Evolutionary conservation across 805 yeast species (phyloP).

Genomic region (Schwanniomyces yamadae): DNA sequence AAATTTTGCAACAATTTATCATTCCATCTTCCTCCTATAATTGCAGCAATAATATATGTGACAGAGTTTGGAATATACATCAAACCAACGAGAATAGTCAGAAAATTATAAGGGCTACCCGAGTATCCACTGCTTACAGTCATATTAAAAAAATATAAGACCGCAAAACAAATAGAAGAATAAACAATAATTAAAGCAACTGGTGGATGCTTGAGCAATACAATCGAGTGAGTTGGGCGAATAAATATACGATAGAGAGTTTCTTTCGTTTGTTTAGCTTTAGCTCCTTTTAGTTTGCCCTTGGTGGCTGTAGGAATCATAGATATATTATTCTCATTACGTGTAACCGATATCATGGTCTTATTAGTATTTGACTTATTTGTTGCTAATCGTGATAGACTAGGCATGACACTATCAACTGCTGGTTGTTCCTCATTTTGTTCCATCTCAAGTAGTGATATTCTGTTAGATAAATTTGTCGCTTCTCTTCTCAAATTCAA

Average conservation of each 20-base stretch:
- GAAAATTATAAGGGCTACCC: conserved; percentile 66
- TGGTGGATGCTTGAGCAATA: conserved; percentile 69
- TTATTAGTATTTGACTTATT: conserved; percentile 26
- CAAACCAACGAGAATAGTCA: conserved; percentile 64
- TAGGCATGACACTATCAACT: conserved; percentile 41
- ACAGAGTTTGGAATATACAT: conserved; percentile 82
- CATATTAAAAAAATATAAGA: conserved; percentile 72
- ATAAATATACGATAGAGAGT: conserved; percentile 48
- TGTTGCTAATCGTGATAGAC: conserved; percentile 36
- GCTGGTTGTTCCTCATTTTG: conserved; percentile 31
- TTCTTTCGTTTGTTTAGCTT: conserved; percentile 20
- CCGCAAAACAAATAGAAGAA: conserved; percentile 70
- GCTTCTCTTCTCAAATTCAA: conserved; percentile 30
- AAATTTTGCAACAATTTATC: conserved; percentile 56
- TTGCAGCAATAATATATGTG: conserved; percentile 69
- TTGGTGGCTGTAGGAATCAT: conserved; percentile 1
- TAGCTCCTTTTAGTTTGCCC: conserved; percentile 11
- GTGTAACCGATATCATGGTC: conserved; percentile 6
- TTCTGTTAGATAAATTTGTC: conserved; percentile 28
- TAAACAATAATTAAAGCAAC: conserved; percentile 63
- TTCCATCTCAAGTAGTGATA: conserved; percentile 13
- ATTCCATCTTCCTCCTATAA: conserved; percentile 81
- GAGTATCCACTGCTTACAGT: conserved; percentile 65
- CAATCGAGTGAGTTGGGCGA: conserved; percentile 61
- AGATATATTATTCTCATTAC: conserved; percentile 1